phyloP scores from a whole-genome alignment of 768 basidiomycete species.

The Lyophyllum semitale region DNA sequence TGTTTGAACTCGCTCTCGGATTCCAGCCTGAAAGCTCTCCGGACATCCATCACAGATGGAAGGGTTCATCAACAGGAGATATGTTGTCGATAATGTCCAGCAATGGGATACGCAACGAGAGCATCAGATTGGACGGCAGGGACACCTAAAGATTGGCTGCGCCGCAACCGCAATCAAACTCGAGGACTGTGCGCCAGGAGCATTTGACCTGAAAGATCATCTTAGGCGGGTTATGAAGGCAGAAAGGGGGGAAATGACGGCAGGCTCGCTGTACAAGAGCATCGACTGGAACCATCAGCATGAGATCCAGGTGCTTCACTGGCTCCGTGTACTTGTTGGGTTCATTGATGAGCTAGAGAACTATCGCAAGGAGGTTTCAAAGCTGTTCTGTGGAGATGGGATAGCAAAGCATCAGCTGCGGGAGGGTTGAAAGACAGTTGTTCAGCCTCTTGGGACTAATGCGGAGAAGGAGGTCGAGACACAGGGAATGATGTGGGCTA shows the following conservation, averaged over 20 bases:
- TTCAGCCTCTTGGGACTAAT: conserved; percentile 24
- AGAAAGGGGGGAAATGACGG: conserved; percentile 18
- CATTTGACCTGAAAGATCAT: not conserved
- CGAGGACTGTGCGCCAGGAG: too few relatives aligned
- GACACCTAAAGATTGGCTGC: conserved; percentile 22
- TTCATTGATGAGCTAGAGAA: conserved; percentile 20
- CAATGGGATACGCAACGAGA: not conserved
- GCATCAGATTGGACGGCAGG: conserved; percentile 9
- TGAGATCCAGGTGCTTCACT: too few relatives aligned
- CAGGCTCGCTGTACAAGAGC: conserved; percentile 10
- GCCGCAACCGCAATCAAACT: conserved; percentile 20
- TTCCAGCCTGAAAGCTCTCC: conserved; percentile 6
- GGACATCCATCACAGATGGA: not conserved
- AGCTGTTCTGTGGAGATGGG: conserved; percentile 10
- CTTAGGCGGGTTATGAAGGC: conserved; percentile 12
- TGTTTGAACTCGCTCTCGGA: conserved; percentile 18
- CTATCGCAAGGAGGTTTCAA: conserved; percentile 16
- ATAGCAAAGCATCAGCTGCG: conserved; percentile 20
- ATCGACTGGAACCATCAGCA: conserved; percentile 21
- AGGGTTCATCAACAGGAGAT: not conserved
- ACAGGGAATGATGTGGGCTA: conserved; percentile 20
- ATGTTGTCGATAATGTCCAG: conserved; percentile 1
- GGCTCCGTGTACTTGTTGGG: conserved; percentile 19
- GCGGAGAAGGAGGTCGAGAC: conserved; percentile 21
- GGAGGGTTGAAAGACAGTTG: conserved; percentile 17